Conservation (phyloP, 257 asterid genomes). For the Nicotiana sylvestris region DNA sequence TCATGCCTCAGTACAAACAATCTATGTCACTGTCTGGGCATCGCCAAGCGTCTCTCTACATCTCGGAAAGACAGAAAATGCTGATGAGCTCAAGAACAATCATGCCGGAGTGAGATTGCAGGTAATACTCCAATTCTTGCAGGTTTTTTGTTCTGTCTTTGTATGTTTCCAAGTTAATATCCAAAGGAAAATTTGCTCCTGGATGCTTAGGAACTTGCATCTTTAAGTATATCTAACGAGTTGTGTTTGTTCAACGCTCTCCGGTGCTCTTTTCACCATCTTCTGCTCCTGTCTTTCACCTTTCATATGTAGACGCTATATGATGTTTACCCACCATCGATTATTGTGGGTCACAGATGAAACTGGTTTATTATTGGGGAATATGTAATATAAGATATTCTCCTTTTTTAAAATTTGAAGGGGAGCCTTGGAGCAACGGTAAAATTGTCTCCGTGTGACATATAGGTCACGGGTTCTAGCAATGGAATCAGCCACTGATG, state of each 20-base stretch:
- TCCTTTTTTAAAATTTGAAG: no score
- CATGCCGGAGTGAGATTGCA: conserved; percentile 85
- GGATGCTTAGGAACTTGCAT: background rate
- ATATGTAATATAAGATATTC: no score
- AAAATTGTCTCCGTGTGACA: no score
- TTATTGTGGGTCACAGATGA: background rate
- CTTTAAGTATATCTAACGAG: background rate
- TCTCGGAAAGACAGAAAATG: conserved; percentile 80
- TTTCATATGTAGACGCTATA: background rate
- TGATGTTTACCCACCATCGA: background rate
- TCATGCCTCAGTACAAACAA: conserved; percentile 73
- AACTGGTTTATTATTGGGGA: background rate
- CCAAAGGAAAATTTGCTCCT: background rate
- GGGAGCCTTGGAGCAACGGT: no score
- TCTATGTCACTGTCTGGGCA: conserved; percentile 75
- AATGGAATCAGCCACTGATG: no score
- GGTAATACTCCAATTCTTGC: conserved; percentile 39
- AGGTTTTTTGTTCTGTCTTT: background rate
- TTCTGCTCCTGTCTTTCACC: background rate
- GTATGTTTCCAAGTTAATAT: background rate
- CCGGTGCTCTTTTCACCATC: background rate
- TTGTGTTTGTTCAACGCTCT: background rate
- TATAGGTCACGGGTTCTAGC: no score
- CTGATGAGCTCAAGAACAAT: conserved; percentile 70
- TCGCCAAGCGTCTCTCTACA: conserved; percentile 77